phyloP scores from a whole-genome alignment of 2,329 filamentous ascomycete species.

The Fusarium paranaense region DNA sequence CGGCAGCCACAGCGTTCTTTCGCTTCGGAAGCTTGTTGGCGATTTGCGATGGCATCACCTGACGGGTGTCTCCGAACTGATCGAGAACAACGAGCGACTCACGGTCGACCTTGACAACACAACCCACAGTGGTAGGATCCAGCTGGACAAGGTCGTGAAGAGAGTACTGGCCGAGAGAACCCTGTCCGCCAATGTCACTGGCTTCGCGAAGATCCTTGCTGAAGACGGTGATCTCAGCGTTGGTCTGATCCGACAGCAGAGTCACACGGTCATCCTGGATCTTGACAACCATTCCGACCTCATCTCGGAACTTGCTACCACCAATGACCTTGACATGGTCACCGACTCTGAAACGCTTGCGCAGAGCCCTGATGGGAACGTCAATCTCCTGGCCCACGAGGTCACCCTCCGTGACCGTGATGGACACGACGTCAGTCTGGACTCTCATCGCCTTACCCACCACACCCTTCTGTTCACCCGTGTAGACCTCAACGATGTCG shows the following conservation, averaged over 20 bases:
- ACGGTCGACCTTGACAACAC: constrained; percentile 93
- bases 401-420: constrained; percentile 85
- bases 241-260: constrained; percentile 90
- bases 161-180: constrained; percentile 87
- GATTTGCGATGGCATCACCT: constrained; percentile 90
- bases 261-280: constrained; percentile 94
- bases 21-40: constrained; percentile 87
- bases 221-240: constrained; percentile 95
- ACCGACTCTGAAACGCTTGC: constrained; percentile 92
- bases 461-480: constrained; percentile 94
- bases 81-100: constrained; percentile 92
- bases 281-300: constrained; percentile 96
- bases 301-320: constrained; percentile 91
- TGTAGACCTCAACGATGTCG: constrained; percentile 95
- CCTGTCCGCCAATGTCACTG: constrained; percentile 88
- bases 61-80: constrained; percentile 85
- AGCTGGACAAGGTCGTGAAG: constrained; percentile 95
- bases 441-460: constrained; percentile 87
- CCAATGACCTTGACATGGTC: constrained; percentile 99
- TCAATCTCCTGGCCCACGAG: constrained; percentile 88
- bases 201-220: constrained; percentile 96
- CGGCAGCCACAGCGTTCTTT: constrained; percentile 88
- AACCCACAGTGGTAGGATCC: constrained; percentile 91
- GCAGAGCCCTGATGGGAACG: constrained; percentile 89
- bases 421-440: constrained; percentile 90